Conservation (phyloP, 2,329 filamentous ascomycete genomes). For the Diplodia sapinea region DNA sequence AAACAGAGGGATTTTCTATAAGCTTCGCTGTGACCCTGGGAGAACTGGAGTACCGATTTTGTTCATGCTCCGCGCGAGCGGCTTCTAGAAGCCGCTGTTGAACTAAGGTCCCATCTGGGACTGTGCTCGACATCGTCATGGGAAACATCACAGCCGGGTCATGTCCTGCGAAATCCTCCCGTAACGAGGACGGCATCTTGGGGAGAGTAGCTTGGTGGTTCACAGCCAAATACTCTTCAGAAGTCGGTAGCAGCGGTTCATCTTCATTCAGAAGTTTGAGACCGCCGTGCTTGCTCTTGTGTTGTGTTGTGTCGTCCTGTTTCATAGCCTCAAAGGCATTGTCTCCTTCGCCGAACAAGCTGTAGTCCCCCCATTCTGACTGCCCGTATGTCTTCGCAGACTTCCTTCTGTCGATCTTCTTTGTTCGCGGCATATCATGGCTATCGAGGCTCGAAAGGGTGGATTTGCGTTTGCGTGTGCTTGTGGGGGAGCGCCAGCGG, state of each 20-base stretch:
- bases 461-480: conserved; percentile 4
- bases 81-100: conserved; percentile 50
- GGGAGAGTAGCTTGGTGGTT: neutral
- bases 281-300: neutral
- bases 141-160: conserved; percentile 48
- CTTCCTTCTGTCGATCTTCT: conserved; percentile 6
- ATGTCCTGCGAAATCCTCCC: conserved; percentile 46
- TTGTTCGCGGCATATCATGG: neutral
- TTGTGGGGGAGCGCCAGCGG: neutral
- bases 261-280: neutral
- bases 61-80: conserved; percentile 39
- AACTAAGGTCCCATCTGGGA: conserved; percentile 50
- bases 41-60: conserved; percentile 31
- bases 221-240: neutral
- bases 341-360: conserved; percentile 2
- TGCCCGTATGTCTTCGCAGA: conserved; percentile 15
- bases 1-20: conserved; percentile 41
- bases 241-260: neutral
- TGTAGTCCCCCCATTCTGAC: neutral
- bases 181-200: conserved; percentile 35
- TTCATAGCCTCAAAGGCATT: conserved; percentile 6
- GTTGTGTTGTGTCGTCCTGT: neutral
- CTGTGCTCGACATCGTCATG: conserved; percentile 49
- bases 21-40: conserved; percentile 32
- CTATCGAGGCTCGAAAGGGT: neutral